A percentile compares a stretch with the other conserved stretches of the same genome.
phyloP scores from a whole-genome alignment of 2,329 filamentous ascomycete species.

The Talaromyces marneffei region DNA sequence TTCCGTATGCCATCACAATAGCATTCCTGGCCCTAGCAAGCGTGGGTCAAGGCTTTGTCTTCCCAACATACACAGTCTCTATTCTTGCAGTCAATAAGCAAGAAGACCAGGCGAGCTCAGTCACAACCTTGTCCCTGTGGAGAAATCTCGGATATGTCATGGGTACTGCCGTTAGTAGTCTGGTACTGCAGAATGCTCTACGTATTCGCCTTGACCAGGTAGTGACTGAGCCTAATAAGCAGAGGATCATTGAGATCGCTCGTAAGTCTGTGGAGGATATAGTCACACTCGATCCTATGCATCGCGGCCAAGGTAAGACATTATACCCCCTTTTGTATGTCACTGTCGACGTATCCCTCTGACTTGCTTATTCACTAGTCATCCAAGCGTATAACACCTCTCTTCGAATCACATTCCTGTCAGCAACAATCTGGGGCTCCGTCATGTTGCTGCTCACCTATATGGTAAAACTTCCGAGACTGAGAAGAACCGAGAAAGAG shows the following conservation, averaged over 20 bases:
- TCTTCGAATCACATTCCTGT: slow-evolving; percentile 35
- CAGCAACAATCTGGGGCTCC: slow-evolving; percentile 31
- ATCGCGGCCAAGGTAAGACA: slow-evolving; percentile 43
- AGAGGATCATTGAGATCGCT: slow-evolving; percentile 45
- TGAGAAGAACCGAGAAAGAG: slow-evolving; percentile 17
- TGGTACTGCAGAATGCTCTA: slow-evolving; percentile 68
- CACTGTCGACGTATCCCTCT: slow-evolving; percentile 13
- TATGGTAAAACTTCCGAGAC: slow-evolving; percentile 29
- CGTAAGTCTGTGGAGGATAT: slow-evolving; percentile 48
- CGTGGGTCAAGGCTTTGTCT: slow-evolving; percentile 59
- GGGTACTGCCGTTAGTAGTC: slow-evolving; percentile 65
- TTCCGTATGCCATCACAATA: slow-evolving; percentile 51
- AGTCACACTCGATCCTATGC: slow-evolving; percentile 38
- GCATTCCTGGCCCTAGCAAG: slow-evolving; percentile 52
- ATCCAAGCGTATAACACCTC: slow-evolving; percentile 32
- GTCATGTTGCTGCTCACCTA: slow-evolving; percentile 31
- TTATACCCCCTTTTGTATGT: neutral
- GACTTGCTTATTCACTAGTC: slow-evolving; percentile 24
- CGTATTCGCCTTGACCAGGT: slow-evolving; percentile 52
- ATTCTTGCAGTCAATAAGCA: slow-evolving; percentile 57
- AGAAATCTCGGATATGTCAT: slow-evolving; percentile 65
- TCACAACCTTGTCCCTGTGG: slow-evolving; percentile 66
- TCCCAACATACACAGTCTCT: slow-evolving; percentile 59
- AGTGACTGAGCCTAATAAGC: slow-evolving; percentile 56
- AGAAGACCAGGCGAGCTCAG: slow-evolving; percentile 61